A percentile compares a stretch with the other conserved stretches of the same genome.
phyloP scores from a whole-genome alignment of 768 basidiomycete genomes.

The Galerina sulciceps region DNA sequence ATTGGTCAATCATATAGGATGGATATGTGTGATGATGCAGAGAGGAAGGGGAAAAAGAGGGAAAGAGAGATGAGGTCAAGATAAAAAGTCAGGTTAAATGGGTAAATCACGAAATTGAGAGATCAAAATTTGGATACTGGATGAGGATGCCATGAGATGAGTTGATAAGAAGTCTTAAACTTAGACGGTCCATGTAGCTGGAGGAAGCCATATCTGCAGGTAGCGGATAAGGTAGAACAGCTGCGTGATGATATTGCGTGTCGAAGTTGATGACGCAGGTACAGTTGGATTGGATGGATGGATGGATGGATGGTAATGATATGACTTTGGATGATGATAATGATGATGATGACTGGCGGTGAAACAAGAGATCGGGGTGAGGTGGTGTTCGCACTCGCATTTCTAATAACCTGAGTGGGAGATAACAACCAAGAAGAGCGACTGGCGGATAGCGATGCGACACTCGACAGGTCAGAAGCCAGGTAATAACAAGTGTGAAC shows the following conservation, averaged over 20 bases:
- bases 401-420: no score
- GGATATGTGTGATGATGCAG: background rate
- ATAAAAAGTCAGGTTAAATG: no score
- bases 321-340: no score
- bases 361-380: background rate
- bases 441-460: no score
- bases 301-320: background rate
- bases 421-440: no score
- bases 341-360: background rate
- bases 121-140: background rate
- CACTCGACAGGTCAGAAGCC: no score
- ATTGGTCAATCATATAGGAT: background rate
- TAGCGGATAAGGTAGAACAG: background rate
- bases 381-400: background rate
- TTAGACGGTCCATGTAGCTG: constrained; percentile 10
- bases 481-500: no score
- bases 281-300: background rate
- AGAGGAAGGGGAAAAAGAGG: constrained; percentile 5
- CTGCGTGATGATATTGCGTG: background rate
- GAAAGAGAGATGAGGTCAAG: background rate
- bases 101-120: constrained; percentile 12
- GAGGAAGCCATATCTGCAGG: background rate
- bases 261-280: background rate
- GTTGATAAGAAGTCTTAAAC: background rate
- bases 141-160: constrained; percentile 15